Conservation (phyloP, 306 rosid species). For the Fagus crenata region DNA sequence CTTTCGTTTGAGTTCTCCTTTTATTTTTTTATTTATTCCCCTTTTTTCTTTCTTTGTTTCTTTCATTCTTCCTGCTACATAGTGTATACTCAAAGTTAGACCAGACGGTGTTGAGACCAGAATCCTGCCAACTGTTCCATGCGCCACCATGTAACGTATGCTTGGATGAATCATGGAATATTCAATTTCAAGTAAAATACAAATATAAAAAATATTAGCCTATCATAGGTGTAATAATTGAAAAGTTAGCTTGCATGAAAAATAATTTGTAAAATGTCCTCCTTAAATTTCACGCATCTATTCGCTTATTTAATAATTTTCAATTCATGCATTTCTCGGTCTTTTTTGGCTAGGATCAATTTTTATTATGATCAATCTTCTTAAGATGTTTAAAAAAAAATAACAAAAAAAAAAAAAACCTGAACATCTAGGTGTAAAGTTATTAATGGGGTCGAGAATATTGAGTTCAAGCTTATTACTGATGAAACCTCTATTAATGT, state of each 20-base stretch:
- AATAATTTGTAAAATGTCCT: not conserved
- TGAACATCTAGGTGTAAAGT: too few species aligned
- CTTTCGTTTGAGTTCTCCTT: not conserved
- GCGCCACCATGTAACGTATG: not conserved
- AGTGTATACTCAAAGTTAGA: constrained; percentile 25
- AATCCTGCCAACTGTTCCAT: constrained; percentile 5
- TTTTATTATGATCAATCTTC: too few species aligned
- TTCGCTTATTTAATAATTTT: too few species aligned
- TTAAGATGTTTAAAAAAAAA: too few species aligned
- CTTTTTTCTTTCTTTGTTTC: not conserved
- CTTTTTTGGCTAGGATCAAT: too few species aligned
- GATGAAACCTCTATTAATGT: too few species aligned
- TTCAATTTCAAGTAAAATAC: not conserved
- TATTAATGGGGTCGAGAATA: too few species aligned
- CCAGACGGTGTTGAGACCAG: not conserved
- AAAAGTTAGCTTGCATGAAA: not conserved
- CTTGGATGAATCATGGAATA: not conserved
- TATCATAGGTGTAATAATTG: not conserved
- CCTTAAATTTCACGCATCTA: not conserved
- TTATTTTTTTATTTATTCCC: not conserved
- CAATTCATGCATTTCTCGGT: too few species aligned
- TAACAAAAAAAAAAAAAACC: too few species aligned
- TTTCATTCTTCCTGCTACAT: not conserved
- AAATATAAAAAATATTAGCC: not conserved
- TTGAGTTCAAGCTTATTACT: too few species aligned